These are phyloP conservation scores for Exophiala xenobiotica DNA, from an alignment of 2,329 filamentous ascomycete genomes.

Conservation along the genomic window DNA sequence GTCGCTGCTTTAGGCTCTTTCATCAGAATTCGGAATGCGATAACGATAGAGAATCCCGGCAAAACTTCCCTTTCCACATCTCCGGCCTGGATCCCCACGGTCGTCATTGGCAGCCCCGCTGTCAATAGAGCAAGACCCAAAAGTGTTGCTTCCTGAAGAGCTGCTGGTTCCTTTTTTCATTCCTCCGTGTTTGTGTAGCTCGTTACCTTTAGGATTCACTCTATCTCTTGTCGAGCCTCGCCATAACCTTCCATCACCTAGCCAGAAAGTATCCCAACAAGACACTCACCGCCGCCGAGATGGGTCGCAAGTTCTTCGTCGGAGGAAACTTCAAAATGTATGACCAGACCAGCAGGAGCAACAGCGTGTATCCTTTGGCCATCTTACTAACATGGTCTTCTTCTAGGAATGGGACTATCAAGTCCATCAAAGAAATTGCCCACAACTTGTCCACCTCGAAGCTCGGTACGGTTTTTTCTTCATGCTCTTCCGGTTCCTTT, in stretches of 20 bases:
- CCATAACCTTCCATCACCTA: not conserved
- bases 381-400: not conserved
- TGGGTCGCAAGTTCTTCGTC: slow-evolving; percentile 96
- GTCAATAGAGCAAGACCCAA: slow-evolving; percentile 20
- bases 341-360: slow-evolving; percentile 22
- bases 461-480: slow-evolving; percentile 22
- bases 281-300: slow-evolving; percentile 53
- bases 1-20: not conserved
- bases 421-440: slow-evolving; percentile 89
- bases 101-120: slow-evolving; percentile 22
- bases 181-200: too few species aligned
- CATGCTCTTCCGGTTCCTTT: slow-evolving; percentile 15
- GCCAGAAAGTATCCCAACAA: not conserved
- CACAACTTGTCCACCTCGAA: slow-evolving; percentile 81
- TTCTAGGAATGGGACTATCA: slow-evolving; percentile 84
- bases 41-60: slow-evolving; percentile 12
- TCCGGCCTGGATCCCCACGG: slow-evolving; percentile 3
- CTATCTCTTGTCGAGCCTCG: not conserved
- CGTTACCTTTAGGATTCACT: too few species aligned
- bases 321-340: slow-evolving; percentile 99
- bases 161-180: slow-evolving; percentile 7
- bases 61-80: slow-evolving; percentile 10
- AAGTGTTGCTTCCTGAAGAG: slow-evolving; percentile 4
- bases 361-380: too few species aligned
- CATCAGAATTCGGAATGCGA: slow-evolving; percentile 13